Base-by-base conservation (phyloP, 1,284 basidiomycete species). In the Porodaedalea pini region DNA sequence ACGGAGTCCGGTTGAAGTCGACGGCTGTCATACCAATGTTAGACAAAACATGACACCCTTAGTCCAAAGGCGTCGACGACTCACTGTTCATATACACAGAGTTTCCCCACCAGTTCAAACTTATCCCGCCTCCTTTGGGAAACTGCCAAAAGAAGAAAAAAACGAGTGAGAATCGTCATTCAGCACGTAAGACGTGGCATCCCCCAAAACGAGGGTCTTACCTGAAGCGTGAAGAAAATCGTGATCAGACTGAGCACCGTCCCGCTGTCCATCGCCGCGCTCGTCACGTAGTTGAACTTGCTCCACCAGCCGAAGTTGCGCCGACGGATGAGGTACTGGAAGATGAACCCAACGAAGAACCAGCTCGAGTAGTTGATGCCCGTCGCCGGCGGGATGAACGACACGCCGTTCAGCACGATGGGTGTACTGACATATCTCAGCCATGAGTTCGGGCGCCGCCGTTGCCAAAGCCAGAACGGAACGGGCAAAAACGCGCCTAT, bases 301-400 rank as follows among this genome's bases (percentile, higher is more conserved):
- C 86, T 88, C 96, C 96, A 99, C 94, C 94, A 98, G 41, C 81
- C 80, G 72, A 97, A 97, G 68, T 87, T 84, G 58, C 78, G 75
- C 67, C 88, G 83, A 54, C 94, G 77, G 32, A 97, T 76, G 56
- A 89, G 70, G 72, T 88, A 98, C 70, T 98, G 94, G 81, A 98
- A 98, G 51, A 96, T 72, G 69, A 96, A 93, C 2, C 89, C 94
- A 23, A 90, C 82, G 10, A 85, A 75, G 69, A 98, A 89, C 90
- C 91, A 98, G 7, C 85, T 81, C n/a, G 90, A 87, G 67, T 93
- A 96, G 73, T 98, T 98, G 78, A 98, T 91, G 7, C 94, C 95
- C 25, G 83, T 88, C 27, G 92, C 90, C 1, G 94, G 94, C 2
- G 96, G 96, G 54, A 96, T 92, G 62, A 75, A 79, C 5, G 83